Base-by-base conservation (phyloP, 352 stramenopile species). In the Phytopythium cucurbitacearum region DNA sequence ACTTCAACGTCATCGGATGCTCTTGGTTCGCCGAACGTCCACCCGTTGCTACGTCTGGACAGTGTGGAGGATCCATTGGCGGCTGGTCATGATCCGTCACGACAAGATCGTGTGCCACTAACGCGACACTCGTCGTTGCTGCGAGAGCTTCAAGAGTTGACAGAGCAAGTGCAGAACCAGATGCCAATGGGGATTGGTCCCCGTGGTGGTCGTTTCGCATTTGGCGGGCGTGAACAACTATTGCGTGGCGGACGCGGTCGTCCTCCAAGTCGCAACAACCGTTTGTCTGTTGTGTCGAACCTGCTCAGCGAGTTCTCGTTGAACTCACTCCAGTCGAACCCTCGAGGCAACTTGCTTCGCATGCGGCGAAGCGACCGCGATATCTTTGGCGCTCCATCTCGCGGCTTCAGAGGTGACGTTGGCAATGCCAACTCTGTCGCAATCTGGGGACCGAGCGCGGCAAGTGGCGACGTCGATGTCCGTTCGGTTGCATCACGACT, bases 281-380 rank as follows among this genome's bases (percentile, higher is more conserved):
- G 77, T 13, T 60, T 90, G 46, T 87, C 81, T 36, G 65, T 80
- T 10, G 71, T 91, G 5, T 90, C 81, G 0, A 89, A 91, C 48
- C 45, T 94, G 34, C 62, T 94, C 13, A 92, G 78, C 35, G 84
- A 94, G 38, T 91, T 94, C 53, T 91, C 84, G 6, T 60, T 94
- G 12, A 81, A 93, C 46, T 48, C 62, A 5, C 63, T 77, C 5
- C 44, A 50, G 28, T 21, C 44, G 34, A 60, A 56, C 4, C 42
- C 64, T 12, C 59, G 65, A 21, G 55, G 61, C 11, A 59, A 71
- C 39, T 56, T 57, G 15, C 11, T 64, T 37, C 60, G 62, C 37
- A 64, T 87, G 50, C 77, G 73, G 35, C 62, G 70, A 40, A 52
- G 63, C 32, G 78, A 91, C 39, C 69, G 71, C 3, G 72, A 86